Evolutionary conservation across 495 filamentous ascomycete species (phyloP), one percentile per base, ranked within the genome.

Genomic region (Niebla homalea): DNA sequence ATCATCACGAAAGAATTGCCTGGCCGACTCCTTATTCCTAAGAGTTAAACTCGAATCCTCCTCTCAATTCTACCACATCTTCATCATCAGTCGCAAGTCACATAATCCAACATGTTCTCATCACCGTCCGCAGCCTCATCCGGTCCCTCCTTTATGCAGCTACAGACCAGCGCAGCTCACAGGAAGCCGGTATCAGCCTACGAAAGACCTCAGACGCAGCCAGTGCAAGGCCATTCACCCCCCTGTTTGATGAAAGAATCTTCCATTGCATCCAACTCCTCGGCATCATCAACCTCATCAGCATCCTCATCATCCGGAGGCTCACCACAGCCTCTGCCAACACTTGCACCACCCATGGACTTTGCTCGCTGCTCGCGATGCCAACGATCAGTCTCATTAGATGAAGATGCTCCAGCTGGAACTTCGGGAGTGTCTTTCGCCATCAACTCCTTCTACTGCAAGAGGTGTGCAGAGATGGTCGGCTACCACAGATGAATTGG

Each of bases 381-480:
- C 51, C 70, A 74, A 55, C 66, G 68, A 52, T 70, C 70, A 3
- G 64, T 75, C 57, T 71, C 68, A 42, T 44, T 73, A 14, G 64
- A 67, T 14, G 56, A 60, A 23, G 60, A 61, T 6, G 59, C 64
- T 7, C 61, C 64, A n/a, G 60, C 68, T 38, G 63, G 71, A 8
- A 62, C 61, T 26, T 78, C 76, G 16, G 81, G 80, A 62, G 77
- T 88, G 6, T 75, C 76, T 44, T 82, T 86, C 55, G 81, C 81
- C 23, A 81, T 81, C 67, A 87, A 86, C 57, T 80, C 84, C 46
- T 88, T 86, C 64, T 88, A 88, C 61, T 88, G 84, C 67, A 76
- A 72, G 48, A 77, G 82, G 25, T 88, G 83, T 62, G 83, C 84
- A 18, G 73, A 73, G 46, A 78, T 84, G 60, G 80, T 85, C 22